Percentiles rank a stretch among this genome's conserved stretches.
Evolutionary conservation across 768 basidiomycete species (phyloP).

Genomic region (Boletus pseudopeckii): DNA sequence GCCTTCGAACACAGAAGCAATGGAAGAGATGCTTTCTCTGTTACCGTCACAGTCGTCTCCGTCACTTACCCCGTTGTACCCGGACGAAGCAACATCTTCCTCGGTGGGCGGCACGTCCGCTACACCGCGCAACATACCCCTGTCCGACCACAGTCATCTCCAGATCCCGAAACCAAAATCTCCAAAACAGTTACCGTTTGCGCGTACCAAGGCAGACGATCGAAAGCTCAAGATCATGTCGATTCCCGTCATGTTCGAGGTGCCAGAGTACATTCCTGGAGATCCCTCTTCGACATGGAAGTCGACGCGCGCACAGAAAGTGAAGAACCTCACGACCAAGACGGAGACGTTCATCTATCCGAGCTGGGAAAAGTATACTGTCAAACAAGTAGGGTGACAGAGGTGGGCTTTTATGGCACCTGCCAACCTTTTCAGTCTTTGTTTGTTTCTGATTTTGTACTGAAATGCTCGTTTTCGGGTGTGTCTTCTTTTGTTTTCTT

Average conservation of each 20-base stretch:
- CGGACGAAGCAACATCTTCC: slow-evolving; percentile 30
- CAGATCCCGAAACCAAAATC: slow-evolving; percentile 41
- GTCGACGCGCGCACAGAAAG: slow-evolving; percentile 23
- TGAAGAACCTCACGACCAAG: slow-evolving; percentile 32
- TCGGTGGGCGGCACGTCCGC: slow-evolving; percentile 22
- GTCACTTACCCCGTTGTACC: slow-evolving; percentile 6
- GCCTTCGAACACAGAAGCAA: slow-evolving; percentile 60
- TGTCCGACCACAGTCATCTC: slow-evolving; percentile 29
- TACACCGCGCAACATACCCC: slow-evolving; percentile 4
- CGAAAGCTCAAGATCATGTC: slow-evolving; percentile 51
- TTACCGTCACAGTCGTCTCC: slow-evolving; percentile 21
- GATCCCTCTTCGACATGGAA: slow-evolving; percentile 26
- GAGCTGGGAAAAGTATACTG: slow-evolving; percentile 63
- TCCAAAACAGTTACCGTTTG: slow-evolving; percentile 51
- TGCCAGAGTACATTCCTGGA: slow-evolving; percentile 21
- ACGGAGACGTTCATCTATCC: slow-evolving; percentile 53
- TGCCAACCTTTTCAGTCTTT: not conserved
- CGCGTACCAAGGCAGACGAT: slow-evolving; percentile 48
- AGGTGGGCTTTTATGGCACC: not conserved
- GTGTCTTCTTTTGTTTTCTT: not conserved
- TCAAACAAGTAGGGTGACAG: slow-evolving; percentile 36
- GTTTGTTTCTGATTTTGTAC: not conserved
- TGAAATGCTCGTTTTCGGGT: not conserved
- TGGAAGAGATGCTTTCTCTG: slow-evolving; percentile 50
- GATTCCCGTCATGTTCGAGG: slow-evolving; percentile 42